Conservation (phyloP, 495 filamentous ascomycete genomes). For the Aspergillus hancockii region DNA sequence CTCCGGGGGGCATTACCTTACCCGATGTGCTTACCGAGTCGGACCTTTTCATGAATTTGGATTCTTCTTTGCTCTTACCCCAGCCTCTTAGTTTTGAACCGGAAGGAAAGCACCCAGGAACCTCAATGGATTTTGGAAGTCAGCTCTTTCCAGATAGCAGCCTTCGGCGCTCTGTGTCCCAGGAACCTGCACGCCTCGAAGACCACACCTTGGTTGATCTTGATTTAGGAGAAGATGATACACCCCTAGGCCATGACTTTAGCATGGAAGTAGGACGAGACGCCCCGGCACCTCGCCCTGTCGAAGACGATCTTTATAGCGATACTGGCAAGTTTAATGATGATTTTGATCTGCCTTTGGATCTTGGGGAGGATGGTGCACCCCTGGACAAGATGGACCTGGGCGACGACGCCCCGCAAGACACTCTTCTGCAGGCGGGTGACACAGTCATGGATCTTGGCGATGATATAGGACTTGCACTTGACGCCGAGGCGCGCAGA, state of each 20-base stretch:
- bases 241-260: conserved; percentile 48
- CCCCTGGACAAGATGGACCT: conserved; percentile 45
- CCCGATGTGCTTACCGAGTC: conserved; percentile 88
- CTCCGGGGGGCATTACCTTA: conserved; percentile 69
- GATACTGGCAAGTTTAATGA: conserved; percentile 58
- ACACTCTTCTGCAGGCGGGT: conserved; percentile 36
- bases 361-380: conserved; percentile 55
- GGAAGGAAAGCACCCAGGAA: conserved; percentile 56
- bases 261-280: conserved; percentile 87
- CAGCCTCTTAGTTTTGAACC: conserved; percentile 61
- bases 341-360: conserved; percentile 44
- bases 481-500: conserved; percentile 59
- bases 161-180: conserved; percentile 49
- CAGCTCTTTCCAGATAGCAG: conserved; percentile 69
- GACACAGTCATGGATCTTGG: conserved; percentile 47
- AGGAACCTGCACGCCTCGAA: conserved; percentile 50
- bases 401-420: conserved; percentile 30
- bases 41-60: conserved; percentile 76
- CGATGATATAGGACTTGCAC: conserved; percentile 48
- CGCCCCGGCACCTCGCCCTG: conserved; percentile 60
- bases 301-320: conserved; percentile 74
- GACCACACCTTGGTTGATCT: conserved; percentile 53
- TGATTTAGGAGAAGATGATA: conserved; percentile 52
- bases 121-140: conserved; percentile 59
- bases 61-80: conserved; percentile 71